Evolutionary conservation across 1,139 yeast genomes (phyloP), one percentile per base, ranked within the genome.

Genomic region (Kurtzmaniella quercitrusa): DNA sequence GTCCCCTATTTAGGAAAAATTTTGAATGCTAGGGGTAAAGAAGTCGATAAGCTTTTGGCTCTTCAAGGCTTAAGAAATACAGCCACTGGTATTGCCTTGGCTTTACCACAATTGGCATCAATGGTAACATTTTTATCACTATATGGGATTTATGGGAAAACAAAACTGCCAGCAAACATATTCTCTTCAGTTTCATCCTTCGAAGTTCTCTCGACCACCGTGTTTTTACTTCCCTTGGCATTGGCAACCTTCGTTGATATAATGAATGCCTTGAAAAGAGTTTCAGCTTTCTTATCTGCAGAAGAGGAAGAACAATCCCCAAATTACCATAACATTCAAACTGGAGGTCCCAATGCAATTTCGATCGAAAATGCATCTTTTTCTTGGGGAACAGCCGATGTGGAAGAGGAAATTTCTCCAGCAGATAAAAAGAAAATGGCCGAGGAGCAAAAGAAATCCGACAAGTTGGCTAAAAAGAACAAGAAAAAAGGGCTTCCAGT

Each of bases 341-440:
- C 28, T 14, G 14, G 33, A 18, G 21, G 16, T 22, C 39, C 42
- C 6, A 38, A 20, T 18, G 55, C 60, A 11, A 48, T 60, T 15
- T 43, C 46, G 5, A 47, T 60, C 12, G 39, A 45, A 11, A 45
- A 57, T 33, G 59, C 63, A 1, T 47, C 57, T 18, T 61, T 61
- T 44, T 47, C 47, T 39, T 61, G 66, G 66, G 54, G 45, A 8
- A 39, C 39, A 7, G 8, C 39, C 11, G 51, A 47, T 15, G 45
- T 46, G 17, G 47, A 45, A 12, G 42, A 42, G 11, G 43, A 41
- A 21, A 19, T 32, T 18, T 37, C 45, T 38, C 40, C 39, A 32
- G 22, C 38, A 17, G 32, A 33, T 12, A 34, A 40, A 28, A 34
- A 30, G 18, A 38, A 36, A 14, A 28, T 16, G 33, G 16, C 42